phyloP scores from a whole-genome alignment of 495 filamentous ascomycete genomes.

The Usnea hakonensis region DNA sequence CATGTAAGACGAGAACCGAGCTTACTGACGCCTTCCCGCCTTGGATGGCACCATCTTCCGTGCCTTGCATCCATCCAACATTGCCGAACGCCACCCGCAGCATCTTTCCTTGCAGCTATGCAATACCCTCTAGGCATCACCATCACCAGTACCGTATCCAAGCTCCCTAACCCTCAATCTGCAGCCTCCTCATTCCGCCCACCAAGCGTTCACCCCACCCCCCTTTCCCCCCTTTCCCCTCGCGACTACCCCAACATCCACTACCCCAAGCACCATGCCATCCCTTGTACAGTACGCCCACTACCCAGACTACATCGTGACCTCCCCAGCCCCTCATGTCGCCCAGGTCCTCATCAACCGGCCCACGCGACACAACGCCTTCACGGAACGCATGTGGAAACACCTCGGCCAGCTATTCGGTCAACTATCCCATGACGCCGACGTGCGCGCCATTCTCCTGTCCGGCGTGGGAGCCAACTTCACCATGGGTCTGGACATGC shows the following conservation, averaged over 20 bases:
- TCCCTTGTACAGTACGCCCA: background rate
- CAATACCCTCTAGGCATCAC: too few species aligned
- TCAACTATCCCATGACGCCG: conserved; percentile 60
- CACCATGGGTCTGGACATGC: conserved; percentile 67
- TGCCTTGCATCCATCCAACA: too few species aligned
- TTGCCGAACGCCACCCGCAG: too few species aligned
- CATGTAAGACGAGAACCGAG: too few species aligned
- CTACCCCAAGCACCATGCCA: background rate
- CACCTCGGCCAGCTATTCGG: conserved; percentile 68
- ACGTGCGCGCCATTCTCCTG: conserved; percentile 71
- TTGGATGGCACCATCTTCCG: too few species aligned
- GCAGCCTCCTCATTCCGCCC: too few species aligned
- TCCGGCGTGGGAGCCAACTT: conserved; percentile 77
- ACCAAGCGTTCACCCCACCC: too few species aligned
- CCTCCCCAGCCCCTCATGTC: conserved; percentile 59
- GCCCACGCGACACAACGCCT: conserved; percentile 82
- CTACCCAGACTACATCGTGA: conserved; percentile 58
- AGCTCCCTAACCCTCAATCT: too few species aligned
- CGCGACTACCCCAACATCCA: background rate
- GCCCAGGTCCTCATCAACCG: conserved; percentile 92
- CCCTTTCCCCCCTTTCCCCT: background rate
- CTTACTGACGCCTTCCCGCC: too few species aligned
- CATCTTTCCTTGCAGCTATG: too few species aligned
- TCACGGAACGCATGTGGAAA: conserved; percentile 83
- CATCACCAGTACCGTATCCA: too few species aligned